Conservation (phyloP, 2,329 filamentous ascomycete species). For the Westerdykella aurantiaca region DNA sequence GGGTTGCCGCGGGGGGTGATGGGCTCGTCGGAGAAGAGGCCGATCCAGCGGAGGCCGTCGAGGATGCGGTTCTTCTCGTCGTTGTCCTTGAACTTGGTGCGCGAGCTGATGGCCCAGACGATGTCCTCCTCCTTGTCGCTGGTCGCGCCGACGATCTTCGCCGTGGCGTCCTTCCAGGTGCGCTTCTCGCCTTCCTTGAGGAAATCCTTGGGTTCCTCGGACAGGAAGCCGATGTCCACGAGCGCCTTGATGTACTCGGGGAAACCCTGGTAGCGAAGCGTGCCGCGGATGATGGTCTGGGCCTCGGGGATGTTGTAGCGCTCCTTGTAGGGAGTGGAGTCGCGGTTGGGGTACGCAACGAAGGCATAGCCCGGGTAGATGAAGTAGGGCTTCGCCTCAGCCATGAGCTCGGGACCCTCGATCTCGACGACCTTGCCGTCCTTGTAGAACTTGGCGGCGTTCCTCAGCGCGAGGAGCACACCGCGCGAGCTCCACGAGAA, state of each 20-base stretch:
- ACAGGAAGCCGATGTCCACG: conserved; percentile 85
- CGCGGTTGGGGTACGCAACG: conserved; percentile 89
- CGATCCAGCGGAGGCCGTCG: conserved; percentile 66
- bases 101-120: conserved; percentile 64
- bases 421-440: conserved; percentile 64
- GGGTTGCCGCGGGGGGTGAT: conserved; percentile 72
- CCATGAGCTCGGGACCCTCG: conserved; percentile 68
- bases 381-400: conserved; percentile 77
- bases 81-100: conserved; percentile 63
- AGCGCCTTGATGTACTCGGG: conserved; percentile 83
- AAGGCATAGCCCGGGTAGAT: conserved; percentile 87
- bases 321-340: conserved; percentile 81
- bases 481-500: conserved; percentile 73
- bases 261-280: conserved; percentile 82
- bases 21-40: conserved; percentile 60
- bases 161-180: conserved; percentile 79
- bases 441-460: conserved; percentile 76
- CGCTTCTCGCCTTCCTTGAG: conserved; percentile 56
- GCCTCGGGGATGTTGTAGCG: conserved; percentile 90
- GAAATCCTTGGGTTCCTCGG: conserved; percentile 59
- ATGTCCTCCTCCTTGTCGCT: conserved; percentile 65
- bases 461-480: conserved; percentile 79
- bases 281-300: conserved; percentile 77
- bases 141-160: conserved; percentile 65
- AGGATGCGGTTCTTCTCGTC: conserved; percentile 67